Percentiles rank a stretch among this genome's conserved stretches.
Conservation (phyloP, 192 early-diverging fungal genomes). For the Mortierella claussenii region DNA sequence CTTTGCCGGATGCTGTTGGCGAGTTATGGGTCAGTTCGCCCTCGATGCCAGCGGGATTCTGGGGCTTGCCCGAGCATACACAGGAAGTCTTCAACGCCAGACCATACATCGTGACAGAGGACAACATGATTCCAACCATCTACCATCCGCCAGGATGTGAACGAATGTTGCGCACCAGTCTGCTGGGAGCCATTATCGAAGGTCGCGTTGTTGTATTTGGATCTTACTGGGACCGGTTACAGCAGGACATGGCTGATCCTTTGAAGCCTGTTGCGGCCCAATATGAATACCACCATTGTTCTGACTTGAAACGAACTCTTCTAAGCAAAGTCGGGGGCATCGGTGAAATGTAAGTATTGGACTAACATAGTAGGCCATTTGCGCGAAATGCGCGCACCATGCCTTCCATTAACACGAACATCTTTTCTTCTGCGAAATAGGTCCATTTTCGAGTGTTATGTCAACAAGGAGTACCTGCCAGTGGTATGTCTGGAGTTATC, state of each 20-base stretch:
- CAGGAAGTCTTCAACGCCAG: slow-evolving; percentile 74
- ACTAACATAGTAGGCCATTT: slow-evolving; percentile 3
- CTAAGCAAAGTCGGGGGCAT: slow-evolving; percentile 26
- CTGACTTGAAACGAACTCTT: slow-evolving; percentile 41
- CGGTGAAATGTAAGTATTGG: slow-evolving; percentile 52
- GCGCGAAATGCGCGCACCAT: not conserved
- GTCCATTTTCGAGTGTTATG: slow-evolving; percentile 69
- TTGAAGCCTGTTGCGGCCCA: slow-evolving; percentile 30
- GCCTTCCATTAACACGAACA: not conserved
- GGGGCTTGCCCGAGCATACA: slow-evolving; percentile 77
- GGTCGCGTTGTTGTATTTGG: slow-evolving; percentile 79
- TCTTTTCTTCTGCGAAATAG: slow-evolving; percentile 20
- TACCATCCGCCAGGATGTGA: slow-evolving; percentile 49
- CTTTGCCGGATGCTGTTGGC: slow-evolving; percentile 72
- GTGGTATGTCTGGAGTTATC: slow-evolving; percentile 66
- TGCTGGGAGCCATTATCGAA: slow-evolving; percentile 73
- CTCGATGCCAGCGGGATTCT: slow-evolving; percentile 73
- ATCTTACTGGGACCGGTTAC: slow-evolving; percentile 74
- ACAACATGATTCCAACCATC: slow-evolving; percentile 49
- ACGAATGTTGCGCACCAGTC: slow-evolving; percentile 72
- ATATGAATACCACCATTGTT: slow-evolving; percentile 44
- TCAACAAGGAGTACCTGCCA: slow-evolving; percentile 76
- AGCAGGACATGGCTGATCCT: slow-evolving; percentile 52
- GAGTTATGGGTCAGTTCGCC: slow-evolving; percentile 83
- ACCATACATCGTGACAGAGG: slow-evolving; percentile 57